Evolutionary conservation across 2,329 filamentous ascomycete genomes (phyloP).

Genomic region (Penicillium sp.): DNA sequence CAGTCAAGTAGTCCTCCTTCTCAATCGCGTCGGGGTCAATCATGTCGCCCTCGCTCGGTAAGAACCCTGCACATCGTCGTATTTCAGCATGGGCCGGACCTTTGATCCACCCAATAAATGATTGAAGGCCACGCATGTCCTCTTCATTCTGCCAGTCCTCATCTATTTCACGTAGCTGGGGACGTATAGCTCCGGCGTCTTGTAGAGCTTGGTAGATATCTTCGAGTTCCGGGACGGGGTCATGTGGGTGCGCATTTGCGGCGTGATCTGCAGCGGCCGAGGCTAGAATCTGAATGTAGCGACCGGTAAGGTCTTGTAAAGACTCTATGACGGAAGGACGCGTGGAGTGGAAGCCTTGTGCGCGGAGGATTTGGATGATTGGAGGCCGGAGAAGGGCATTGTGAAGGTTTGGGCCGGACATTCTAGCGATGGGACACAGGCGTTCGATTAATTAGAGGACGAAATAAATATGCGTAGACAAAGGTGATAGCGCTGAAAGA

Average conservation of each 20-base stretch:
- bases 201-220: slow-evolving; percentile 86
- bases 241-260: slow-evolving; percentile 65
- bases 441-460: background rate
- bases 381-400: slow-evolving; percentile 82
- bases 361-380: slow-evolving; percentile 87
- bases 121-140: slow-evolving; percentile 74
- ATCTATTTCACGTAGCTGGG: slow-evolving; percentile 67
- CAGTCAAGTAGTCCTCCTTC: slow-evolving; percentile 71
- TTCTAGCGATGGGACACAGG: slow-evolving; percentile 28
- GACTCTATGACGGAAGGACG: slow-evolving; percentile 81
- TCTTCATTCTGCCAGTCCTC: slow-evolving; percentile 72
- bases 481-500: background rate
- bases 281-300: slow-evolving; percentile 76
- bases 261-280: slow-evolving; percentile 72
- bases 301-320: slow-evolving; percentile 80
- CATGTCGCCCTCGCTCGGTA: slow-evolving; percentile 57
- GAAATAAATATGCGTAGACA: background rate
- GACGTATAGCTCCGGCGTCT: slow-evolving; percentile 73
- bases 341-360: slow-evolving; percentile 84
- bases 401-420: slow-evolving; percentile 57
- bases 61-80: slow-evolving; percentile 74
- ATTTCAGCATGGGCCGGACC: slow-evolving; percentile 78
- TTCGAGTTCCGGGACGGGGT: slow-evolving; percentile 65
- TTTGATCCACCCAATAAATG: slow-evolving; percentile 77
- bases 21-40: slow-evolving; percentile 55